These are phyloP conservation scores for Panicum virgatum DNA, from an alignment of 202 grass and related monocot genomes.

Conservation along the genomic window DNA sequence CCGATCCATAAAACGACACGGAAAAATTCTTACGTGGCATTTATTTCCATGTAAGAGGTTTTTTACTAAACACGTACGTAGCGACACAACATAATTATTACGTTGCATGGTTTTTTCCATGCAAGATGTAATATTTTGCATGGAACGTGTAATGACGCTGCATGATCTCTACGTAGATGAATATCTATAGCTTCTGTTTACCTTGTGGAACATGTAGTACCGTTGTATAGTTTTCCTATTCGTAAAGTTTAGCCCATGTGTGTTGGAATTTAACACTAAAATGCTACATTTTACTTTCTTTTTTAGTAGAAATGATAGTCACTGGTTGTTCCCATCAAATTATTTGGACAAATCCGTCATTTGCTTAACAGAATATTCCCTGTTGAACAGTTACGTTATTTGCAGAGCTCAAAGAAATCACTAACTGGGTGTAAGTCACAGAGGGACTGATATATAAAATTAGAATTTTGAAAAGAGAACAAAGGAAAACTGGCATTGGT, in stretches of 20 bases:
- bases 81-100: neutral
- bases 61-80: neutral
- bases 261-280: neutral
- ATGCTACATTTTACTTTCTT: neutral
- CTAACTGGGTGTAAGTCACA: neutral
- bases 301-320: neutral
- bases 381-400: neutral
- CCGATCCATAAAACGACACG: too few species aligned
- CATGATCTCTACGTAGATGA: neutral
- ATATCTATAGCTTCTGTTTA: neutral
- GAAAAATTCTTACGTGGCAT: neutral
- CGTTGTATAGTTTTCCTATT: neutral
- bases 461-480: neutral
- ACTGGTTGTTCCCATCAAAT: neutral
- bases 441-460: slow-evolving; percentile 4
- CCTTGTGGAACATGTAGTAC: neutral
- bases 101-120: neutral
- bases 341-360: neutral
- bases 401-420: neutral
- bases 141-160: neutral
- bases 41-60: neutral
- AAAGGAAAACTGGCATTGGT: neutral
- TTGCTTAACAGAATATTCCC: slow-evolving; percentile 15
- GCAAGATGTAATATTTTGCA: neutral
- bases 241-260: neutral